Base-by-base conservation (phyloP, 2,329 filamentous ascomycete genomes). In the Sclerotinia borealis region DNA sequence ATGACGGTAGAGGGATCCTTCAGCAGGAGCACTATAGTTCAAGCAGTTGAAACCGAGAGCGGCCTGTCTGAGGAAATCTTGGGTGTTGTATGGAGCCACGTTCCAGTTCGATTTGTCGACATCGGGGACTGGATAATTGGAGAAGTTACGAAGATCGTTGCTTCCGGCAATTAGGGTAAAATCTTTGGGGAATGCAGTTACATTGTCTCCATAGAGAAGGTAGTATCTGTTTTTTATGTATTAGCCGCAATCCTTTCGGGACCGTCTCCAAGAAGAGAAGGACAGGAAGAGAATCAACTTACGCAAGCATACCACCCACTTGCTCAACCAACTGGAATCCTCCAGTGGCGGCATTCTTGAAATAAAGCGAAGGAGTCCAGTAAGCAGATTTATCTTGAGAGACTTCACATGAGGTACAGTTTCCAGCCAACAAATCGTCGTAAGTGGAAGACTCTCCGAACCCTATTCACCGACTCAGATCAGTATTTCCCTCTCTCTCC, bases 41-140 rank as follows among this genome's bases (percentile, higher is more conserved):
- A 99, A 79, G 77, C 95, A 98, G 81, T 98, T 98, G 84, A 96
- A 96, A 4, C 95, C 93, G 34, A 97, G 71, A 11, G 93, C 91
- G 66, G 93, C 92, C 79, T 96, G 89, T 58, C 78, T 79, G 43
- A 97, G 83, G 59, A 87, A 84, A 19, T 77, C 75, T 78, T 96
- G 92, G 52, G 73, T 76, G 13, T 87, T 89, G 71, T 84, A 83
- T 4, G 66, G 66, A 2, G 75, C 77, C 5, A 76, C 73, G 29
- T 76, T 76, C 93, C 93, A 97, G 29, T 76, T 67, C 15, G 90
- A 92, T 77, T 92, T 91, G 65, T 78, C 77, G 3, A 85, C 80
- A 68, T 88, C 85, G 2, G 87, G 87, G 67, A 91, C 83, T 0
- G 87, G 84, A 63, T 87, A 82, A 19, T 41, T 37, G 25, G 63